Conservation (phyloP, 108 stramenopile genomes). For the Fragilaria crotonensis region DNA sequence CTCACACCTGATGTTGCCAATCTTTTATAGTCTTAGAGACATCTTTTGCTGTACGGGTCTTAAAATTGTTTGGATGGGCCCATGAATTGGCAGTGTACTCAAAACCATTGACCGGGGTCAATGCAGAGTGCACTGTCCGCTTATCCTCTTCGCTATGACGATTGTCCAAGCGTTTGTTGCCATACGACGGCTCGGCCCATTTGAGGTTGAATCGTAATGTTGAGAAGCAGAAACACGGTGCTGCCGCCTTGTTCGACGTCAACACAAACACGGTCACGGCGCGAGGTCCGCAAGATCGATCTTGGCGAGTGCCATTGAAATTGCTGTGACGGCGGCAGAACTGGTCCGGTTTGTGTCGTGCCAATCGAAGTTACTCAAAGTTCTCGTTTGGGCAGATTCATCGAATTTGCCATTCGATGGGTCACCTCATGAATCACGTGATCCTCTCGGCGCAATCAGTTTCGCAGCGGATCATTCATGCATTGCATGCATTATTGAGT, state of each 20-base stretch:
- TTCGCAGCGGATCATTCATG: slow-evolving; percentile 66
- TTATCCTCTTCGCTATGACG: slow-evolving; percentile 51
- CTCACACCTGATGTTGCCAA: neutral
- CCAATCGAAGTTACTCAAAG: slow-evolving; percentile 46
- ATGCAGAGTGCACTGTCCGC: slow-evolving; percentile 73
- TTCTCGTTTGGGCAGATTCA: slow-evolving; percentile 15
- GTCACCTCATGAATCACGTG: slow-evolving; percentile 26
- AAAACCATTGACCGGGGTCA: slow-evolving; percentile 61
- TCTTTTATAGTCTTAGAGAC: neutral
- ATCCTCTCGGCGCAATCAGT: slow-evolving; percentile 25
- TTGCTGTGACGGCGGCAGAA: slow-evolving; percentile 31
- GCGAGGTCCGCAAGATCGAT: slow-evolving; percentile 44
- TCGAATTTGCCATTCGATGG: slow-evolving; percentile 36
- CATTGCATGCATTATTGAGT: slow-evolving; percentile 3
- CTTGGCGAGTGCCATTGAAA: slow-evolving; percentile 17
- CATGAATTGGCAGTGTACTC: slow-evolving; percentile 85
- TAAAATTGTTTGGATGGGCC: slow-evolving; percentile 72
- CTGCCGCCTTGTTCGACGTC: slow-evolving; percentile 86
- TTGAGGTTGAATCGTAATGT: slow-evolving; percentile 60
- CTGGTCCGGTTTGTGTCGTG: slow-evolving; percentile 37
- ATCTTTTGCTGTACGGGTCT: slow-evolving; percentile 14
- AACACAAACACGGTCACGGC: slow-evolving; percentile 65
- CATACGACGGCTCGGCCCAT: slow-evolving; percentile 69
- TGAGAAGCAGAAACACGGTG: slow-evolving; percentile 68
- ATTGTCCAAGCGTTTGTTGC: slow-evolving; percentile 60